These are phyloP conservation scores for Escovopsis sp. DNA, from an alignment of 2,329 filamentous ascomycete species.

Conservation along the genomic window DNA sequence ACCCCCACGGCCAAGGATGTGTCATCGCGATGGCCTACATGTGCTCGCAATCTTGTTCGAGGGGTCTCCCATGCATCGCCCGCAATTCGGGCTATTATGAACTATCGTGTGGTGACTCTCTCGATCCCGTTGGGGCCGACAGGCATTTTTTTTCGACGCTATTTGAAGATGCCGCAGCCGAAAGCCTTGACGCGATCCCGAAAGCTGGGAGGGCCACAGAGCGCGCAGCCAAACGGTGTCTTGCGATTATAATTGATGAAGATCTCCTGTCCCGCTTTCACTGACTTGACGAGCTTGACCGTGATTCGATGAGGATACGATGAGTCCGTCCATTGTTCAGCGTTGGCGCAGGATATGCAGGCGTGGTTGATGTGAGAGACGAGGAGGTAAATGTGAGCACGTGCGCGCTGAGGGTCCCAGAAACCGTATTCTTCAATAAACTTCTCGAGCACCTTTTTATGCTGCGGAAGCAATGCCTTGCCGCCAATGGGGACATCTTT, in stretches of 20 bases:
- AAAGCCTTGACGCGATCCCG: not conserved
- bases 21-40: no score
- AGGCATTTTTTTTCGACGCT: not conserved
- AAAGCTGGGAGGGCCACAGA: slow-evolving; percentile 6
- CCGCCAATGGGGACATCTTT: slow-evolving; percentile 1
- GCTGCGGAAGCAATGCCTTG: not conserved
- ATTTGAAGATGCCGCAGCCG: not conserved
- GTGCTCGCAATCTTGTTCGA: no score
- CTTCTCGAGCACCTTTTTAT: slow-evolving; percentile 6
- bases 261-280: slow-evolving; percentile 19
- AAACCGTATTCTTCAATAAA: slow-evolving; percentile 15
- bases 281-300: slow-evolving; percentile 5
- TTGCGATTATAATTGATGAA: slow-evolving; percentile 22
- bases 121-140: no score
- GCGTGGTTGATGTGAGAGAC: slow-evolving; percentile 19
- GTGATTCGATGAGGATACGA: slow-evolving; percentile 7
- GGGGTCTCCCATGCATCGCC: no score
- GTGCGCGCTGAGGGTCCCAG: slow-evolving; percentile 2
- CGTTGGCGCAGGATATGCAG: slow-evolving; percentile 17
- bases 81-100: no score
- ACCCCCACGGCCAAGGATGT: no score
- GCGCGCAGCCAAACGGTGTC: slow-evolving; percentile 14
- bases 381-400: slow-evolving; percentile 9
- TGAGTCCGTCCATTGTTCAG: slow-evolving; percentile 7
- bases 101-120: no score